These are phyloP conservation scores for Trichocladium uniseriatum DNA, from an alignment of 495 filamentous ascomycete species.

Conservation along the genomic window DNA sequence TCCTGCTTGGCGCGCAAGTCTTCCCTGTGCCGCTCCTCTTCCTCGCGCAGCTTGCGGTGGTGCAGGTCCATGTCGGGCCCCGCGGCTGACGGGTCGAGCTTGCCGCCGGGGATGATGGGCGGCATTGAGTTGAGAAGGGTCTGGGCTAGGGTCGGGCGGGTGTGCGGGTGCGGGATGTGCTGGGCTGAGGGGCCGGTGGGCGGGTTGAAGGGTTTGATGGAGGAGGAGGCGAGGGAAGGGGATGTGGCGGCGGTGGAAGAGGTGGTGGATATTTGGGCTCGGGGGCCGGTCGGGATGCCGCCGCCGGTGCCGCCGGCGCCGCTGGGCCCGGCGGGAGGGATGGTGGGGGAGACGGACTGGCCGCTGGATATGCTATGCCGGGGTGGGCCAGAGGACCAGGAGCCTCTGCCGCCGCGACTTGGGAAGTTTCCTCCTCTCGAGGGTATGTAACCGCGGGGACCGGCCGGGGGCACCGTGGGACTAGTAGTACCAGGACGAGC, in stretches of 20 bases:
- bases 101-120: slow-evolving; percentile 35
- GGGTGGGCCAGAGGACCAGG: slow-evolving; percentile 27
- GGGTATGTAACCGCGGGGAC: slow-evolving; percentile 39
- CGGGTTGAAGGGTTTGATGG: slow-evolving; percentile 39
- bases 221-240: not conserved
- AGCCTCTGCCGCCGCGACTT: slow-evolving; percentile 32
- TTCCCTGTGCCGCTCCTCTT: slow-evolving; percentile 38
- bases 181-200: slow-evolving; percentile 39
- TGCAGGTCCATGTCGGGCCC: slow-evolving; percentile 32
- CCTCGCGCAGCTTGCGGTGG: slow-evolving; percentile 31
- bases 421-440: slow-evolving; percentile 28
- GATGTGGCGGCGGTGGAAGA: slow-evolving; percentile 9
- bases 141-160: slow-evolving; percentile 33
- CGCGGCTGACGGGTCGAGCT: slow-evolving; percentile 30
- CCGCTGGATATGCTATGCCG: slow-evolving; percentile 25
- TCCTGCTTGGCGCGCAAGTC: slow-evolving; percentile 39
- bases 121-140: slow-evolving; percentile 34
- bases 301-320: slow-evolving; percentile 18
- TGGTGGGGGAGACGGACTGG: slow-evolving; percentile 23
- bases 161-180: slow-evolving; percentile 2
- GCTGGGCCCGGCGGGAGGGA: slow-evolving; percentile 24
- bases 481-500: slow-evolving; percentile 30
- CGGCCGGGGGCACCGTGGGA: slow-evolving; percentile 34
- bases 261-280: slow-evolving; percentile 24
- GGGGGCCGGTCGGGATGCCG: slow-evolving; percentile 37